Evolutionary conservation across 331 rosid species (phyloP).

Genomic region (Malus hybrid): DNA sequence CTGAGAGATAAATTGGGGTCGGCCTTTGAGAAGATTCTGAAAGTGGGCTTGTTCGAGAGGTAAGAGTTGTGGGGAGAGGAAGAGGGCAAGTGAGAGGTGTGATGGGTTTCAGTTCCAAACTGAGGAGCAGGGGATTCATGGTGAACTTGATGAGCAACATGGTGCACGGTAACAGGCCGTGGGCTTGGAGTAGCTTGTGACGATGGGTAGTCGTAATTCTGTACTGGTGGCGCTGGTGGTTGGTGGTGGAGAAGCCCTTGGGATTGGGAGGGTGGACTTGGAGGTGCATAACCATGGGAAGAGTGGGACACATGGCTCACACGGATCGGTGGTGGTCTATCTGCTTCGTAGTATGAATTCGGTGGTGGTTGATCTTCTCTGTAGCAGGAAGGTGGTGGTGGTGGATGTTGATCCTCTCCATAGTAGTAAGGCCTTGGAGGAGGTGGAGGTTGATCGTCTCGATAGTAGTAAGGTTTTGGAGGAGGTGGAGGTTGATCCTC

Average conservation of each 20-base stretch:
- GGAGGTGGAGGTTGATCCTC: no score
- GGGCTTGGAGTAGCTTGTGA: neutral
- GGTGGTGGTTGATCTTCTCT: conserved; percentile 11
- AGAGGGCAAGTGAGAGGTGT: neutral
- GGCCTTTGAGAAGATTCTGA: conserved; percentile 45
- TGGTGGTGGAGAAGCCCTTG: conserved; percentile 6
- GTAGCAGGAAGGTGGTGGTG: conserved; percentile 7
- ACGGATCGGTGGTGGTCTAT: conserved; percentile 10
- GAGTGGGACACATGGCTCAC: conserved; percentile 1
- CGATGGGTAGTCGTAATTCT: conserved; percentile 11
- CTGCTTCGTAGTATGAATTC: neutral
- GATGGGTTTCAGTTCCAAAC: conserved; percentile 1
- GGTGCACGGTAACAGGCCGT: neutral
- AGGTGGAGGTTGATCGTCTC: conserved; percentile 20
- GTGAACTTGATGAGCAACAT: conserved; percentile 11
- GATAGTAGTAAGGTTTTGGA: no score
- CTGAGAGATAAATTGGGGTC: conserved; percentile 47
- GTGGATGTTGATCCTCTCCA: conserved; percentile 13
- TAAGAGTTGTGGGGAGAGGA: neutral
- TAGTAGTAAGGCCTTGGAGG: conserved; percentile 21
- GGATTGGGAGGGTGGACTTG: neutral
- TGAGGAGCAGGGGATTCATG: conserved; percentile 20
- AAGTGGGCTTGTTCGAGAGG: conserved; percentile 31
- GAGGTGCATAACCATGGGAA: neutral
- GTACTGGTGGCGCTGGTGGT: neutral